Evolutionary conservation across 2,329 filamentous ascomycete genomes (phyloP).

Genomic region (Botrytis squamosa): DNA sequence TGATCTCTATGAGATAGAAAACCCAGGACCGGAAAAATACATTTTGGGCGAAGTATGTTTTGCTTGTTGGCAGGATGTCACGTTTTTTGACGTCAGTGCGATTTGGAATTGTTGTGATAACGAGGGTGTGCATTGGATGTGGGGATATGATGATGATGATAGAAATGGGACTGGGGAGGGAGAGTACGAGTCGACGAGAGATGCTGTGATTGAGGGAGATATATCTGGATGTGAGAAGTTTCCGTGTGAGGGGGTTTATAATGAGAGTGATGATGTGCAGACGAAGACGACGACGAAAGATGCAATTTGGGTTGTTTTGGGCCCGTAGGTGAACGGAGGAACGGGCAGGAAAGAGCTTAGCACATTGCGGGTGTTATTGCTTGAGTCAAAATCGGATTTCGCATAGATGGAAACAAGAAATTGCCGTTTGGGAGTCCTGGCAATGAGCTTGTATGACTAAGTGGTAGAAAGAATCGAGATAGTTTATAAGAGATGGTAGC

Average conservation of each 20-base stretch:
- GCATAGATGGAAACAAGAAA: not conserved
- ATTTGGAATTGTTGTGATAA: conserved; percentile 16
- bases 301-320: not conserved
- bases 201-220: not conserved
- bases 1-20: not conserved
- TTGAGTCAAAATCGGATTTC: not conserved
- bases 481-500: not conserved
- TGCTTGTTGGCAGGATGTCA: conserved; percentile 1
- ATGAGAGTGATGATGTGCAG: conserved; percentile 2
- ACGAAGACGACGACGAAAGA: conserved; percentile 1
- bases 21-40: not conserved
- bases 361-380: not conserved
- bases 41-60: conserved; percentile 10
- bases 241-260: not conserved
- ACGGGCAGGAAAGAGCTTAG: not conserved
- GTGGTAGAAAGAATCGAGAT: not conserved
- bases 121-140: conserved; percentile 16
- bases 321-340: not conserved
- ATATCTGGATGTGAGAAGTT: not conserved
- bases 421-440: not conserved
- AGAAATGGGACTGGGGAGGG: not conserved
- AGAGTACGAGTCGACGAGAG: not conserved
- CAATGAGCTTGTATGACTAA: not conserved
- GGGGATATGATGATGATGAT: not conserved
- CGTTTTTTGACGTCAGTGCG: conserved; percentile 13